Base-by-base conservation (phyloP, 805 yeast species). In the Zygosaccharomyces bisporus region DNA sequence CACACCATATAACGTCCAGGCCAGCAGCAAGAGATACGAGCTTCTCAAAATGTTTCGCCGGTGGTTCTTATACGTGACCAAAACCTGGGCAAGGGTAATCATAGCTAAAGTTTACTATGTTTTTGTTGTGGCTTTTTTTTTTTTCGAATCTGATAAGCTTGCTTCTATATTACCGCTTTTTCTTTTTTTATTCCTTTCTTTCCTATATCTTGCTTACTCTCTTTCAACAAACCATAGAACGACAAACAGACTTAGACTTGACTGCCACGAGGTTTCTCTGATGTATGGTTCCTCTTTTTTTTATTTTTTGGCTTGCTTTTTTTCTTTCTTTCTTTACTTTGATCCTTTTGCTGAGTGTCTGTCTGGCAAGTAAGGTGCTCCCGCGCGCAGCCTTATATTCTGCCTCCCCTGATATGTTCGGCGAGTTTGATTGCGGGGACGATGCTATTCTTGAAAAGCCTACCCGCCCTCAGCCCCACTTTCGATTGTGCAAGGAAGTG, bases 1-100 rank as follows among this genome's bases (percentile, higher is more conserved):
- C 13, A 45, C 35, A 17, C 54, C 52, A 30, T 44, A 33, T 17
- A 60, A 43, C 25, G 64, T 60, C 1, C 56, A 44, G 30, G 58
- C 48, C 7, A 64, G 42, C 21, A 58, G 44, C 31, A 60, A 31
- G 10, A 65, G 44, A 45, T 61, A 63, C 2, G 67, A 61, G 2
- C 56, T 46, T 38, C 60, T 51, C 19, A 63, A 46, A 4, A 63
- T 57, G 31, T 51, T 53, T 8, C 53, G 50, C 34, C 67, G 53
- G 39, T 63, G 60, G 24, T 47, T 56, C 33, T 48, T 49, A 34
- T 63, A 63, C 34, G 58, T 53, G 4, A 33, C 25, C 10, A 51
- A 32, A 20, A 58, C 41, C 1, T 37, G 32, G 42, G 39, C 6
- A 39, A 34, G n/a, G 12, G 36, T 21, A 45, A 45, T 40, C 25